Base-by-base conservation (phyloP, 2,329 filamentous ascomycete species). In the Rugonectria rugulosa region DNA sequence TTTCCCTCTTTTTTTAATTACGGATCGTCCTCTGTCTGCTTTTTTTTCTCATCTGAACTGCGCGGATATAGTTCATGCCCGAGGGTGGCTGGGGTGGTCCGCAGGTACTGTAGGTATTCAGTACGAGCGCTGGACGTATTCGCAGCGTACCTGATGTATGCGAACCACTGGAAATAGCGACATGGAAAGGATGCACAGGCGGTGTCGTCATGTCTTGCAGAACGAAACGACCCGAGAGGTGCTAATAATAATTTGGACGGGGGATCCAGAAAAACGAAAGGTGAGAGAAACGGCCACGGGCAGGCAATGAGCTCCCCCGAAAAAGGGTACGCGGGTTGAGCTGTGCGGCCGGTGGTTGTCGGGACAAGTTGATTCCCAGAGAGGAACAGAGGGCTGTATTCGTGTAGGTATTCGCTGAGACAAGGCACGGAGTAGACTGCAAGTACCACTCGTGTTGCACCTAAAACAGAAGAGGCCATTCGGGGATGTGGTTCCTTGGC, bases 401-500 rank as follows among this genome's bases (percentile, higher is more conserved):
- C 36, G 20, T 40, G 36, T 24, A 40, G 24, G 36, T 5, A 23
- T n/a, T n/a, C n/a, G n/a, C n/a, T n/a, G n/a, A n/a, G n/a, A n/a
- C n/a, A n/a, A n/a, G 12, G 5, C 3, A 38, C 12, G 14, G 15
- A 7, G 36, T 23, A 34, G 20, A 15, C 5, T 8, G 21, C 7
- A 42, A 20, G 38, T 29, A 27, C 38, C 38, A n/a, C n/a, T n/a
- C n/a, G n/a, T n/a, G n/a, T 15, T 27, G n/a, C 5, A 3, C 14
- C 7, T 42, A 29, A 8, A 10, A 24, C 6, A 15, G 23, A 17
- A 5, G 24, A 9, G n/a, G n/a, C 20, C 17, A 21, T 20, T 43
- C 50, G 43, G 50, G 42, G 36, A 42, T 53, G 37, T 24, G 50
- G 36, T 53, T 53, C 50, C 43, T 47, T 41, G 12, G 7, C 26